phyloP scores from a whole-genome alignment of 2,329 filamentous ascomycete genomes.

The Colletotrichum liriopes region DNA sequence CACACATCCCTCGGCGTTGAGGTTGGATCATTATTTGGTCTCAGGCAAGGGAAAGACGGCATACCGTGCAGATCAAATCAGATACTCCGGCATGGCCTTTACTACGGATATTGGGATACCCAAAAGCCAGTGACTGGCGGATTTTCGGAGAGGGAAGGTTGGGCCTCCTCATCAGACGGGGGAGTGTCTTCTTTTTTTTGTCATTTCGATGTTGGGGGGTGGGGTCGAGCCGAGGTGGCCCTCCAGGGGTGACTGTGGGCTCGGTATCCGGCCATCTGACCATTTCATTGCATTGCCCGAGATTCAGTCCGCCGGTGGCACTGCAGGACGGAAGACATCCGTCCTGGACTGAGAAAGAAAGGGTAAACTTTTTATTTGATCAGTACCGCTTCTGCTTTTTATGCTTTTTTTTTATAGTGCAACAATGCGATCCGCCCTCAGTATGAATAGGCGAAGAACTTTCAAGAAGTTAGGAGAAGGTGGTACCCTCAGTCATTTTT shows the following conservation, averaged over 20 bases:
- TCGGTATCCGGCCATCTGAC: background rate
- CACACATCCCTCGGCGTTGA: conserved; percentile 38
- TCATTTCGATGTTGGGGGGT: conserved; percentile 3
- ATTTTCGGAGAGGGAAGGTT: conserved; percentile 11
- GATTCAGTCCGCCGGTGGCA: background rate
- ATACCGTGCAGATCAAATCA: conserved; percentile 30
- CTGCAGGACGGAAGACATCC: background rate
- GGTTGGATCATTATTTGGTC: conserved; percentile 38
- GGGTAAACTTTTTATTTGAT: conserved; percentile 1
- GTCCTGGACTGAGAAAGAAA: background rate
- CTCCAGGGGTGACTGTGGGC: background rate
- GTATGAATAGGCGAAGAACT: conserved; percentile 11
- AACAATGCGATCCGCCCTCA: conserved; percentile 4
- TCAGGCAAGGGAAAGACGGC: conserved; percentile 26
- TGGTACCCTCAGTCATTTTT: background rate
- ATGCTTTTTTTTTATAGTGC: background rate
- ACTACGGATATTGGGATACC: conserved; percentile 39
- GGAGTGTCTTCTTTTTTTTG: conserved; percentile 8
- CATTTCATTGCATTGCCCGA: background rate
- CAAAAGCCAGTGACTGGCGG: conserved; percentile 36
- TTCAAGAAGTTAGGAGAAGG: background rate
- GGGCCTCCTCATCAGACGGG: background rate
- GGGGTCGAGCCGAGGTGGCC: background rate
- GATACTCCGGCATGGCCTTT: conserved; percentile 22
- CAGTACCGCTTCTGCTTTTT: background rate